Evolutionary conservation across 257 asterid genomes (phyloP).

Genomic region (Solanum bulbocastanum): DNA sequence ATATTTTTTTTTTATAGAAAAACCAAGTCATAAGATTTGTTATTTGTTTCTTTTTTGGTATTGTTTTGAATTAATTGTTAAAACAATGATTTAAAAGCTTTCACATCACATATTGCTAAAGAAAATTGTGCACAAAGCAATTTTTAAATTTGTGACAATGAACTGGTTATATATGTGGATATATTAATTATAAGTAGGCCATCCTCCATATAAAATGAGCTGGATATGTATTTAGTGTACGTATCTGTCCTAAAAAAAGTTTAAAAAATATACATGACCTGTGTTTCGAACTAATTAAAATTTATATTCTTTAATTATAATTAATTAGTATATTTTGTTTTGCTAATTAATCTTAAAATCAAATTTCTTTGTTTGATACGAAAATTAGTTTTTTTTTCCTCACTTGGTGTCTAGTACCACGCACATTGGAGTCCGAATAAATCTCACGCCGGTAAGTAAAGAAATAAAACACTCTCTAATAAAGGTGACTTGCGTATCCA

Average conservation of each 20-base stretch:
- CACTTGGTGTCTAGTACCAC: too few species aligned
- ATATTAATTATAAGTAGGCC: neutral
- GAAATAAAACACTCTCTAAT: too few species aligned
- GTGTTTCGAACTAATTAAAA: neutral
- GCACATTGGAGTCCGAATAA: too few species aligned
- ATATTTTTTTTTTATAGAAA: too few species aligned
- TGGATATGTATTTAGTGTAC: neutral
- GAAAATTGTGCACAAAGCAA: neutral
- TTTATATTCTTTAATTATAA: neutral
- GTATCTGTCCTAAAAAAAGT: neutral
- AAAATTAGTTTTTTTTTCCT: neutral
- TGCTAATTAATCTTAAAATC: neutral
- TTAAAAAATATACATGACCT: neutral
- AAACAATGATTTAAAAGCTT: neutral
- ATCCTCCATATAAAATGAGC: neutral
- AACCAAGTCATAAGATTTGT: neutral
- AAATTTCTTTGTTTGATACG: too few species aligned
- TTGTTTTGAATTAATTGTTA: too few species aligned
- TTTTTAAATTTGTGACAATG: neutral
- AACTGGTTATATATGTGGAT: neutral
- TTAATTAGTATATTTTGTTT: neutral
- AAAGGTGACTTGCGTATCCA: too few species aligned
- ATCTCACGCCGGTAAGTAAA: too few species aligned
- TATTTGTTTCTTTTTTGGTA: neutral
- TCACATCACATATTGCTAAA: neutral